phyloP scores from a whole-genome alignment of 2,329 filamentous ascomycete species.

The Pseudonectria foliicola region DNA sequence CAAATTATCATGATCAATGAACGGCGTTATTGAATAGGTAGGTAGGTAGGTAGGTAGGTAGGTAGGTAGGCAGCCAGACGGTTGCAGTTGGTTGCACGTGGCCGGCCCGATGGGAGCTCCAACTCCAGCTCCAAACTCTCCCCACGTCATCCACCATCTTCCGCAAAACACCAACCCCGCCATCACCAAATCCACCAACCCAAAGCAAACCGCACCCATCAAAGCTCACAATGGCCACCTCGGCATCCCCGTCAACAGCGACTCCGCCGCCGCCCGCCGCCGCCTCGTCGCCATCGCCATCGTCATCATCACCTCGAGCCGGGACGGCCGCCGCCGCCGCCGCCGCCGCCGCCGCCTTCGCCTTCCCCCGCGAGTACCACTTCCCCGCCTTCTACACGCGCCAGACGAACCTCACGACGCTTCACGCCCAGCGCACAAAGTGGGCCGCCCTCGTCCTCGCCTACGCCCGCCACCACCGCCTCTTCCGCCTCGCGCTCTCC shows the following conservation, averaged over 20 bases:
- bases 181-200: too few species aligned
- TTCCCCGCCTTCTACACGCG: conserved; percentile 84
- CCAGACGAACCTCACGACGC: conserved; percentile 67
- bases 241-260: conserved; percentile 1
- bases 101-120: too few species aligned
- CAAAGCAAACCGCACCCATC: too few species aligned
- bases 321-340: conserved; percentile 1
- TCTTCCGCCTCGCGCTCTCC: conserved; percentile 66
- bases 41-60: too few species aligned
- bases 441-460: conserved; percentile 81
- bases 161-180: too few species aligned
- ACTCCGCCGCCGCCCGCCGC: conserved; percentile 2
- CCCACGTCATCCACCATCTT: background rate
- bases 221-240: conserved; percentile 1
- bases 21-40: too few species aligned
- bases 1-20: too few species aligned
- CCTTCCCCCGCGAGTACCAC: conserved; percentile 58
- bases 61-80: too few species aligned
- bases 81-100: too few species aligned
- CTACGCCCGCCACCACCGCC: conserved; percentile 72
- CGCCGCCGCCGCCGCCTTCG: conserved; percentile 31
- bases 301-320: too few species aligned
- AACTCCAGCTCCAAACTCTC: too few species aligned
- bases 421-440: conserved; percentile 68
- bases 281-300: too few species aligned